Base-by-base conservation (phyloP, 1,139 yeast genomes). In the Kodamaea suecica region DNA sequence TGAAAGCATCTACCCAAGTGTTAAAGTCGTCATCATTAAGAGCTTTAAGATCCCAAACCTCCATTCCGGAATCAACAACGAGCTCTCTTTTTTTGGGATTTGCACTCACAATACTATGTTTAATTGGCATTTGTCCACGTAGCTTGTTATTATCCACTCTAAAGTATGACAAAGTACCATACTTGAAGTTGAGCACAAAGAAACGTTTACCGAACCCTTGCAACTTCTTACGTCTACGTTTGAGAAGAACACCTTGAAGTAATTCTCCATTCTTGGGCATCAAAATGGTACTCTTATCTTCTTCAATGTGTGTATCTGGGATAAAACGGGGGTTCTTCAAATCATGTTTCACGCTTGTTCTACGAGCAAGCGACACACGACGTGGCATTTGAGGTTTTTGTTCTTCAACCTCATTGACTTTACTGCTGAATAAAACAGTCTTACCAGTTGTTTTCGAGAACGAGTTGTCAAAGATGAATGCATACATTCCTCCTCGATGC, bases 11-110 rank as follows among this genome's bases (percentile, higher is more conserved):
- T 7, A 84, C 77, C 98, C 98, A 92, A 7, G 78, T 70, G 29
- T 76, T 73, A 70, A 88, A 92, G 46, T 85, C 92, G 4, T 70
- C 66, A 11, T 59, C 59, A 37, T 73, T 78, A 29, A 73, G 62
- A 0, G 97, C 86, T 49, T 84, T 84, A 44, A 92, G 66, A 33
- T 78, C 80, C 98, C 98, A 92, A 11, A 86, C 80, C 55, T 92
- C 98, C 80, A 92, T 82, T 2, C 98, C 98, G 0, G 97, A 87
- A 57, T 92, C 97, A 43, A 92, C 74, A 35, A 84, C 81, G 32
- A 92, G 79, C 48, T 84, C 84, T 34, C 78, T 64, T 17, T 77
- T 76, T 36, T 75, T 74, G 20, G 78, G 70, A 48, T 83, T 81
- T 2, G 95, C 97, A 39, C 94, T 78, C 3, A 92, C 78, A 17